Evolutionary conservation across 345 rosid genomes (phyloP).

Genomic region (Erodium maritimum): DNA sequence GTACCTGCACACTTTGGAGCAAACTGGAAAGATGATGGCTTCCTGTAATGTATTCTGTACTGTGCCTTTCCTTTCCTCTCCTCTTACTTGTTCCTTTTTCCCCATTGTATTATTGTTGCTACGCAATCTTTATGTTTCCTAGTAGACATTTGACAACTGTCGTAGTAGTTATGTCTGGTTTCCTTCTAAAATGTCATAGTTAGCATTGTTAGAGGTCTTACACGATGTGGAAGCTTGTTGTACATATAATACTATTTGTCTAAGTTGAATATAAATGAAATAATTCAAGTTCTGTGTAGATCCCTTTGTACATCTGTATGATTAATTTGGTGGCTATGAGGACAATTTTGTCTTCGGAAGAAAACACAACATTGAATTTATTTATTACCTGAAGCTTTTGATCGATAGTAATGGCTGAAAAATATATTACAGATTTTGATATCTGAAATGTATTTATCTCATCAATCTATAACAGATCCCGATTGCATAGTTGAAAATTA

Average conservation of each 20-base stretch:
- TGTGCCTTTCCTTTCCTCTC: neutral
- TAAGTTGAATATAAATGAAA: neutral
- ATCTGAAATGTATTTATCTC: no score
- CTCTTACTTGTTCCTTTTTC: neutral
- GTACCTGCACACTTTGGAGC: slow-evolving; percentile 20
- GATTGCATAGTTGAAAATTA: no score
- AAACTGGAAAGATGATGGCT: slow-evolving; percentile 32
- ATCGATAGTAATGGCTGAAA: no score
- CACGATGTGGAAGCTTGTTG: neutral
- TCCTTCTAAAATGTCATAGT: neutral
- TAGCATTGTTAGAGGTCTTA: neutral
- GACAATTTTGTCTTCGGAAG: no score
- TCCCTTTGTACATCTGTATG: neutral
- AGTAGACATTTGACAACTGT: neutral
- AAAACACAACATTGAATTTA: no score
- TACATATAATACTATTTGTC: neutral
- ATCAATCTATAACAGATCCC: no score
- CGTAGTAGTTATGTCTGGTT: neutral
- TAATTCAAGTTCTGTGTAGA: slow-evolving; percentile 1
- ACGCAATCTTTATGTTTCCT: slow-evolving; percentile 2
- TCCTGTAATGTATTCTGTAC: slow-evolving; percentile 9
- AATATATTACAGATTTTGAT: no score
- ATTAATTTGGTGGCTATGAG: neutral
- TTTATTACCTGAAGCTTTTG: no score
- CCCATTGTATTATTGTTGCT: neutral